Conservation (phyloP, 176 grass and related monocot species). For the Avena atlantica region DNA sequence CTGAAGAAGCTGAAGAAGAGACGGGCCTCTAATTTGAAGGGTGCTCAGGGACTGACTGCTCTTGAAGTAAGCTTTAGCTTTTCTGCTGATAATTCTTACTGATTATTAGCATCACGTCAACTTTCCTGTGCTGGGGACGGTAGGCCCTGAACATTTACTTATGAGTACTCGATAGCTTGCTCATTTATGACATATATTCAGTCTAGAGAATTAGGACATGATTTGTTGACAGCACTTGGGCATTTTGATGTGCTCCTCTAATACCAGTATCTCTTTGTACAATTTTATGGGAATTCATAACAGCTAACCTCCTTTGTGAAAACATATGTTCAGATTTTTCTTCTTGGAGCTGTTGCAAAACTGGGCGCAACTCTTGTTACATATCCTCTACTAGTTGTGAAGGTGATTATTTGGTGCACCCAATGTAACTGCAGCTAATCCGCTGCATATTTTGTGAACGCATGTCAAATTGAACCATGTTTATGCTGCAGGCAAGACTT, state of each 20-base stretch:
- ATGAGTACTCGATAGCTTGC: constrained; percentile 21
- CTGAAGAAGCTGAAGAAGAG: constrained; percentile 89
- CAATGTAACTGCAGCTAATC: background rate
- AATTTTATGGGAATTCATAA: background rate
- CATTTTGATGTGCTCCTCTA: background rate
- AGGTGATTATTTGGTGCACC: constrained; percentile 57
- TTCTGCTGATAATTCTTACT: constrained; percentile 1
- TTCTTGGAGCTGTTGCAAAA: constrained; percentile 96
- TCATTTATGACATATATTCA: constrained; percentile 7
- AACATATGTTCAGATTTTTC: constrained; percentile 81
- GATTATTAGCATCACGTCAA: constrained; percentile 9
- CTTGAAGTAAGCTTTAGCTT: constrained; percentile 68
- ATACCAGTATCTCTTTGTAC: constrained; percentile 27
- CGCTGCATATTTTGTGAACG: constrained; percentile 10
- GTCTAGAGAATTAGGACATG: background rate
- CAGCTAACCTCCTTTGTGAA: constrained; percentile 28
- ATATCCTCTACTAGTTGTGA: constrained; percentile 90
- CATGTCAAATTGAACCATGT: constrained; percentile 10
- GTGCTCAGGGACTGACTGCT: constrained; percentile 83
- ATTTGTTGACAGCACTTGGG: background rate
- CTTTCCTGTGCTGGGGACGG: background rate
- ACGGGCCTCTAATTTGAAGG: constrained; percentile 72
- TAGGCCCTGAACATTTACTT: constrained; percentile 11
- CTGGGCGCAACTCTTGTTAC: constrained; percentile 87
- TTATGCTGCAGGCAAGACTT: constrained; percentile 75